Evolutionary conservation across 306 rosid species (phyloP).

Genomic region (Luffa acutangula): DNA sequence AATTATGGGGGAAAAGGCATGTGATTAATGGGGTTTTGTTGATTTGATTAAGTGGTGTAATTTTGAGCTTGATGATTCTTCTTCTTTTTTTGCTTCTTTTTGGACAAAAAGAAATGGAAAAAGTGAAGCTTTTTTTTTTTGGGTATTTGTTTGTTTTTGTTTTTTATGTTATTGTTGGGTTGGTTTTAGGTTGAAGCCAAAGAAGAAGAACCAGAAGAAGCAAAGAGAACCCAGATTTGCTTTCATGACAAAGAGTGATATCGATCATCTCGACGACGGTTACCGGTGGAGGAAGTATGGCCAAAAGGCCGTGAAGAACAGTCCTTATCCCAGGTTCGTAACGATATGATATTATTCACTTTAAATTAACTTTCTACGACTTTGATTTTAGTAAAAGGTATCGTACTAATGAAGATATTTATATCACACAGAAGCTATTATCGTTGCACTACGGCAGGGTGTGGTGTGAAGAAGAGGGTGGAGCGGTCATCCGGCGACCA

Average conservation of each 20-base stretch:
- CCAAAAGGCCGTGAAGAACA: slow-evolving; percentile 89
- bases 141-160: neutral
- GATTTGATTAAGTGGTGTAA: neutral
- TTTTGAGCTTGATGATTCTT: neutral
- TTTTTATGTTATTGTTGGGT: slow-evolving; percentile 5
- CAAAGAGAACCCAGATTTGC: slow-evolving; percentile 64
- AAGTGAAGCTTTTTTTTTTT: neutral
- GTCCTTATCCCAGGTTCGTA: slow-evolving; percentile 80
- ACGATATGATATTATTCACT: neutral
- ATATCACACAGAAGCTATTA: slow-evolving; percentile 61
- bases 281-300: slow-evolving; percentile 96
- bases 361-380: neutral
- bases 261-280: slow-evolving; percentile 82
- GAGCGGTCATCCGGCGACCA: slow-evolving; percentile 65
- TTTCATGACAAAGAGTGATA: slow-evolving; percentile 80
- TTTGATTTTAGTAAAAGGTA: too few relatives aligned
- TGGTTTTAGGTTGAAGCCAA: slow-evolving; percentile 45
- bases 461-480: slow-evolving; percentile 88
- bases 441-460: slow-evolving; percentile 65
- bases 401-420: neutral
- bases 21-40: neutral
- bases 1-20: neutral
- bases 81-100: neutral
- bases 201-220: slow-evolving; percentile 68
- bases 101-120: neutral